Evolutionary conservation across 1,139 yeast genomes (phyloP), one percentile per base, ranked within the genome.

Genomic region (Kodamaea fungicola): DNA sequence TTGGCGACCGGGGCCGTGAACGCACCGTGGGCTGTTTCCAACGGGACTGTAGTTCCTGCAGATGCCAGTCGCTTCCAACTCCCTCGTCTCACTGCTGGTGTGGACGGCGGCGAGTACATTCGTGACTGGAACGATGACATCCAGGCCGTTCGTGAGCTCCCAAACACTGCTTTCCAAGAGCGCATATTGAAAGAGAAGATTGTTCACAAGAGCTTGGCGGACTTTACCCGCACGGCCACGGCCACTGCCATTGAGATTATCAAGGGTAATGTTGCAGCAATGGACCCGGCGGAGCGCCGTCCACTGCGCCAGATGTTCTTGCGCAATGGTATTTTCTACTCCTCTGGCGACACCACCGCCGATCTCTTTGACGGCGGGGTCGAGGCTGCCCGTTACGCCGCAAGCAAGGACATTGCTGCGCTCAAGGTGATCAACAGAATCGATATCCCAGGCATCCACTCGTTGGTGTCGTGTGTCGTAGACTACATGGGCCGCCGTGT

Each of bases 81-180:
- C 34, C 73, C 74, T n/a, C 62, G 68, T 34, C 61, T 80, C 30
- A 48, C 61, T 29, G 74, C 76, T 45, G 86, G 85, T 24, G 70
- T 73, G 22, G 84, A 78, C 47, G 82, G 80, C 19, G 74, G 77
- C 16, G 80, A 71, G 37, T 54, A 67, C 25, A 73, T 68, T 41
- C 78, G 82, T 50, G 96, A 89, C 51, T 90, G 95, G 89, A 89
- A 89, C 56, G 96, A 85, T 47, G 97, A 92, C 50, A 79, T 82
- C 51, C 97, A 92, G 64, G 71, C 87, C 6, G 72, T 88, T 35
- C 76, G 80, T 45, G 97, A 88, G 49, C 69, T 88, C 44, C 80
- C 87, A 22, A 69, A 67, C 32, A 53, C 66, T 3, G 61, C 74
- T 22, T 60, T 87, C 40, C 78, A 78, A 41, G 90, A 85, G 45